These are phyloP conservation scores for Fonsecaea pugnacius DNA, from an alignment of 2,329 filamentous ascomycete genomes.

Conservation along the genomic window DNA sequence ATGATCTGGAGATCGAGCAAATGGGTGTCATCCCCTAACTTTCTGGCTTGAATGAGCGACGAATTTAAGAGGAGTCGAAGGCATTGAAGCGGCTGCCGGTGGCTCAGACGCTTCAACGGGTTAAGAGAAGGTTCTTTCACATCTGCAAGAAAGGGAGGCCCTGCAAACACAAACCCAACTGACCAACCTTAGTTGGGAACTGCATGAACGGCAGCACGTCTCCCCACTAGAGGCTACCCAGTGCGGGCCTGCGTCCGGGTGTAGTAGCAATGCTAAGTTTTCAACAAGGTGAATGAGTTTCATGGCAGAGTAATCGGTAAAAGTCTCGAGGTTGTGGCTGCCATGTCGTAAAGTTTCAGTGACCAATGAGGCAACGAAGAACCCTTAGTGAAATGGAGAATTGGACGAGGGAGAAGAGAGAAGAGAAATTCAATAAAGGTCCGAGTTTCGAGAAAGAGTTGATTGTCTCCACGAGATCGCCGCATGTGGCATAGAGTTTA, in stretches of 20 bases:
- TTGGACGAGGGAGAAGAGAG: background rate
- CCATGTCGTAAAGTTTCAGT: background rate
- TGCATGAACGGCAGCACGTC: conserved; percentile 4
- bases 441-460: conserved; percentile 4
- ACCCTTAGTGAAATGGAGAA: background rate
- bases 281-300: background rate
- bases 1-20: background rate
- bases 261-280: background rate
- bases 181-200: conserved; percentile 1
- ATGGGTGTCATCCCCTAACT: background rate
- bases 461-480: background rate
- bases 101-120: background rate
- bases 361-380: background rate
- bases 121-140: conserved; percentile 1
- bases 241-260: conserved; percentile 6
- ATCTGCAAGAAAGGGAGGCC: conserved; percentile 14
- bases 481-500: conserved; percentile 8
- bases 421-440: background rate
- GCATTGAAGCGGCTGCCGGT: background rate
- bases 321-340: background rate
- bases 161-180: conserved; percentile 7
- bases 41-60: background rate
- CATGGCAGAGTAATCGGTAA: background rate
- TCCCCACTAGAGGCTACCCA: conserved; percentile 14
- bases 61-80: background rate